These are phyloP conservation scores for Trypanosoma conorhini DNA, from an alignment of 208 protist genomes.

Conservation along the genomic window DNA sequence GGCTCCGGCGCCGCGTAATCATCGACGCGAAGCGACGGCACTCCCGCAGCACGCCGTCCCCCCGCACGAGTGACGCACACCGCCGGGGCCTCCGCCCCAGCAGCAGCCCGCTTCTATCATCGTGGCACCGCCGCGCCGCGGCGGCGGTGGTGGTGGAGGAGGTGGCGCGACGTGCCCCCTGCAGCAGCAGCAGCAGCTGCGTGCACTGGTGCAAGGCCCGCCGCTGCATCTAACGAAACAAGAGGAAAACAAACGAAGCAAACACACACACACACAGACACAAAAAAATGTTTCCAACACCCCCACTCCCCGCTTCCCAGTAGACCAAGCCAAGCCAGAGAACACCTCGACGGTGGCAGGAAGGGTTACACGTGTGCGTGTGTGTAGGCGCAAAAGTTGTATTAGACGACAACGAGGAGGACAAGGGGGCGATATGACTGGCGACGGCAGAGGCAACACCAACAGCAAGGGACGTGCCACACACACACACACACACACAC, in stretches of 20 bases:
- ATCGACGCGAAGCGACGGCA: slow-evolving; percentile 15
- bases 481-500: no score
- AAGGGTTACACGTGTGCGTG: background rate
- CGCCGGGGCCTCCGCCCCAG: background rate
- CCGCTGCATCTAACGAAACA: slow-evolving; percentile 17
- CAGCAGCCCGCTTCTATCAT: background rate
- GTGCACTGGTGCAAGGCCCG: slow-evolving; percentile 12
- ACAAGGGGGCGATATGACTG: background rate
- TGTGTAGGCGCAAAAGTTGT: background rate
- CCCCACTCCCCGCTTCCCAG: background rate
- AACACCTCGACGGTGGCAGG: background rate
- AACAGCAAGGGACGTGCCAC: no score
- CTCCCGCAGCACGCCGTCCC: slow-evolving; percentile 1
- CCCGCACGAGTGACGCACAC: background rate
- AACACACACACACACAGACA: background rate
- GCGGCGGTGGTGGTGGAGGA: background rate
- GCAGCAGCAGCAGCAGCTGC: slow-evolving; percentile 2
- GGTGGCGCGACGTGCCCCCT: background rate
- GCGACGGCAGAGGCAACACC: background rate
- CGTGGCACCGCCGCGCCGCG: background rate
- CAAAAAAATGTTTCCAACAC: background rate
- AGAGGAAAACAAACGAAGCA: slow-evolving; percentile 9
- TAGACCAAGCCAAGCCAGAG: background rate
- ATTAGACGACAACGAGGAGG: background rate
- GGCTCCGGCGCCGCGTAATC: slow-evolving; percentile 10